These are phyloP conservation scores for Cenchrus americanus DNA, from an alignment of 176 grass and related monocot genomes.

Conservation along the genomic window DNA sequence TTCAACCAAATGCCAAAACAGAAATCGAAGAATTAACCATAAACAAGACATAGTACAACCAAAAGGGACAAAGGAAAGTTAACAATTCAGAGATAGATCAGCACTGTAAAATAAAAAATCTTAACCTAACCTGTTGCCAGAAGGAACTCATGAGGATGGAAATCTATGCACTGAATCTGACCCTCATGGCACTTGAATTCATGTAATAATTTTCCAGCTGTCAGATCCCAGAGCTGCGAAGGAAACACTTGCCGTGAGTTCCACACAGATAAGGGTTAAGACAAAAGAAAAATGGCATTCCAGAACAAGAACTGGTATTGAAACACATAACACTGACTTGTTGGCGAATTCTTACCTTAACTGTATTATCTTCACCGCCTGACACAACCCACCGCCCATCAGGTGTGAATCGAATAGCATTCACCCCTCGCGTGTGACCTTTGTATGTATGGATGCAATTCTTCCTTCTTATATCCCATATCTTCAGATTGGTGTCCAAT, in stretches of 20 bases:
- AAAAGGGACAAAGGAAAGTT: slow-evolving; percentile 40
- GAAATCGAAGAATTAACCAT: slow-evolving; percentile 5
- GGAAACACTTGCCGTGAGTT: slow-evolving; percentile 25
- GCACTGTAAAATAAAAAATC: slow-evolving; percentile 8
- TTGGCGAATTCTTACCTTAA: slow-evolving; percentile 66
- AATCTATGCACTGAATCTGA: slow-evolving; percentile 99
- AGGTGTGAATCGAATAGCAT: slow-evolving; percentile 95
- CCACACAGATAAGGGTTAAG: not conserved
- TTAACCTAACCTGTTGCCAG: slow-evolving; percentile 88
- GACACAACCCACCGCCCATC: slow-evolving; percentile 98
- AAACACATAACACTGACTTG: slow-evolving; percentile 17
- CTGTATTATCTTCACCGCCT: slow-evolving; percentile 91
- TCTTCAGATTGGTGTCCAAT: slow-evolving; percentile 93
- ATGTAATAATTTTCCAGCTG: slow-evolving; percentile 93
- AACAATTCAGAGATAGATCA: slow-evolving; percentile 23
- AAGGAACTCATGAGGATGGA: slow-evolving; percentile 94
- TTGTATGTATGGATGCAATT: slow-evolving; percentile 97
- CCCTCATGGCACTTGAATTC: slow-evolving; percentile 93
- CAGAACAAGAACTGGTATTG: slow-evolving; percentile 13
- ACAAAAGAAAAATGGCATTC: slow-evolving; percentile 19
- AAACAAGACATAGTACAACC: slow-evolving; percentile 18
- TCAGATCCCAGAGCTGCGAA: slow-evolving; percentile 93
- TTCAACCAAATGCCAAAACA: slow-evolving; percentile 23
- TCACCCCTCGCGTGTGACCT: slow-evolving; percentile 89
- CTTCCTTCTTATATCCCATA: slow-evolving; percentile 98